phyloP scores from a whole-genome alignment of 164 flowering plant species.

The Warburgia ugandensis region DNA sequence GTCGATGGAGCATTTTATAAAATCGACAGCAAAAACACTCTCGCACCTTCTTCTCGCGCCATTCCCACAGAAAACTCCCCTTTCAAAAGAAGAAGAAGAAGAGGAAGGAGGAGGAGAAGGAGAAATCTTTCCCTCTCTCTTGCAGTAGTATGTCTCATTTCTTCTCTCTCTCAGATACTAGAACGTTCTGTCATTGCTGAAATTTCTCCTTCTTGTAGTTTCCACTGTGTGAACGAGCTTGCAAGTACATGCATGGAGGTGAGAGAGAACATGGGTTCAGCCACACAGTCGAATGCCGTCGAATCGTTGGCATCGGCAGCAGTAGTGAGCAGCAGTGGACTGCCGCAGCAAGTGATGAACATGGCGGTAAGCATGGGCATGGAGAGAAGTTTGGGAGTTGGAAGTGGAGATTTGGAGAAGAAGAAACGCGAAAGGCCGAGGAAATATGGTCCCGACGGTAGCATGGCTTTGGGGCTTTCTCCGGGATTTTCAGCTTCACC shows the following conservation, averaged over 20 bases:
- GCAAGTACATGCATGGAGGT: conserved; percentile 56
- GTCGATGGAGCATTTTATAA: background rate
- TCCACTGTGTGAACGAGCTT: too few relatives aligned
- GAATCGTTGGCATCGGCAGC: conserved; percentile 30
- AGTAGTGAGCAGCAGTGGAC: conserved; percentile 11
- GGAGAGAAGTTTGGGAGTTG: conserved; percentile 20
- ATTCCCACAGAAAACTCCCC: conserved; percentile 3
- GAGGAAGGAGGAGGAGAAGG: background rate
- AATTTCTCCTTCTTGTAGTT: background rate
- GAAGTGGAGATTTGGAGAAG: conserved; percentile 19
- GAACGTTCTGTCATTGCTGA: conserved; percentile 1
- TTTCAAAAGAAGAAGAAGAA: conserved; percentile 2
- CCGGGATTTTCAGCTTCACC: conserved; percentile 19
- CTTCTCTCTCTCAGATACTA: too few relatives aligned
- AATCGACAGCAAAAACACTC: background rate
- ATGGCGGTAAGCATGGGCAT: conserved; percentile 22
- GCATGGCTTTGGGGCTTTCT: conserved; percentile 25
- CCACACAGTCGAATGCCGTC: conserved; percentile 13
- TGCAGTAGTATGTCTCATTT: too few relatives aligned
- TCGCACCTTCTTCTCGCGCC: conserved; percentile 12
- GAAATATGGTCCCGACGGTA: conserved; percentile 65
- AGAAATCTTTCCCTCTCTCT: too few relatives aligned
- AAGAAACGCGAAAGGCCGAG: conserved; percentile 86
- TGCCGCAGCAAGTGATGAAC: conserved; percentile 20
- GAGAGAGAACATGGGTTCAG: conserved; percentile 41